phyloP scores from a whole-genome alignment of 805 yeast genomes.

The Tetrapisispora taiwanensis region DNA sequence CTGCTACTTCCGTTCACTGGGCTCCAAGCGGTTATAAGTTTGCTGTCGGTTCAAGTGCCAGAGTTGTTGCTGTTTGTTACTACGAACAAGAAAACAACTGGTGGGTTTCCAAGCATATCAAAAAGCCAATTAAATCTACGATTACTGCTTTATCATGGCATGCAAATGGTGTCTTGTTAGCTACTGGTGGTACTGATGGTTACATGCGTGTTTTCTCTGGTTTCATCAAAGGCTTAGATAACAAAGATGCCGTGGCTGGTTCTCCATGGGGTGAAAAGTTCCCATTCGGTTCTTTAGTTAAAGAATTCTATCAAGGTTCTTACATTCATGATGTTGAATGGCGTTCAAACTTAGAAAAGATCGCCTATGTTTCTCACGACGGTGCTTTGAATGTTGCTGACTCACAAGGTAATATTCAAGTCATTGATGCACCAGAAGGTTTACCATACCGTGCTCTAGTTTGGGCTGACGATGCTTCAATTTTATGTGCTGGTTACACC shows the following conservation, averaged over 20 bases:
- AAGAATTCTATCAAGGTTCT: slow-evolving; percentile 48
- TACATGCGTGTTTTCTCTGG: slow-evolving; percentile 85
- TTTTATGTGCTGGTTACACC: slow-evolving; percentile 86
- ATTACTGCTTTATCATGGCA: slow-evolving; percentile 84
- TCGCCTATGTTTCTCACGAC: slow-evolving; percentile 82
- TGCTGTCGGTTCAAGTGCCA: slow-evolving; percentile 94
- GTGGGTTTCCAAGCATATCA: slow-evolving; percentile 98
- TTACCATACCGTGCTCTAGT: slow-evolving; percentile 73
- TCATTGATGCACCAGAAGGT: slow-evolving; percentile 30
- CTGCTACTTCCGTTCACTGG: slow-evolving; percentile 93
- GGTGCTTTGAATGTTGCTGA: slow-evolving; percentile 73
- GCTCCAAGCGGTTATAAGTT: slow-evolving; percentile 90
- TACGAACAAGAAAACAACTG: slow-evolving; percentile 94
- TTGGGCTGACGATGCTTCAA: slow-evolving; percentile 55
- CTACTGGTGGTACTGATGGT: slow-evolving; percentile 89
- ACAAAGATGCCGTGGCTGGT: slow-evolving; percentile 40
- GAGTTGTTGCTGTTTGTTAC: slow-evolving; percentile 91
- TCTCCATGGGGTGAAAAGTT: slow-evolving; percentile 89
- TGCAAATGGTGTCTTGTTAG: slow-evolving; percentile 78
- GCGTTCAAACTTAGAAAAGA: slow-evolving; percentile 64
- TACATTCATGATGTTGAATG: slow-evolving; percentile 91
- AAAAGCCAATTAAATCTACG: slow-evolving; percentile 87
- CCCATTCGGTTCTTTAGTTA: slow-evolving; percentile 74
- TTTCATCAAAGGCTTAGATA: slow-evolving; percentile 78
- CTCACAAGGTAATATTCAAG: slow-evolving; percentile 27